Base-by-base conservation (phyloP, 2,329 filamentous ascomycete genomes). In the Fusarium neocosmosporiellum region DNA sequence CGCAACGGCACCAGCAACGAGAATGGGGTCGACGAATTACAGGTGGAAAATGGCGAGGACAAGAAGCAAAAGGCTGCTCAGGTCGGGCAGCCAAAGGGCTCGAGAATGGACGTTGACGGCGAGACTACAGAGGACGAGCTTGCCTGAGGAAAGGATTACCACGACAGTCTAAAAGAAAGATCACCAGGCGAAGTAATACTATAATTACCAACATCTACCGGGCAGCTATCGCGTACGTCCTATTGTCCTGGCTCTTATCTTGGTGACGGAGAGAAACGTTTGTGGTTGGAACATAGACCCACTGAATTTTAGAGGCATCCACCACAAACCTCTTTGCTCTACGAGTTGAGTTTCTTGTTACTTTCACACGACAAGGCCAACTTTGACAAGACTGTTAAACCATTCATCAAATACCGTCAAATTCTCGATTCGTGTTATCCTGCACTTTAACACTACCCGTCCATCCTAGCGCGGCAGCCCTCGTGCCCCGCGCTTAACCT, bases 221-320 rank as follows among this genome's bases (percentile, higher is more conserved):
- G 39, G 31, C 4, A 54, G 13, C 13, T 33, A 11, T 43, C 14
- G 16, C 53, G 29, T 48, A 20, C 27, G 4, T 2, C 29, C 11
- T 53, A 1, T 31, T 53, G 2, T 53, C 18, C 27, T 53, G 48
- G 8, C 6, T 31, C 18, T 2, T 14, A 53, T 53, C 48, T 20
- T 5, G 18, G 27, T 31, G 27, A 53, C 4, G 48, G 48, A 33
- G 48, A 53, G 48, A 20, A 53, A 33, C 11, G 11, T 31, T 53
- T 53, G 48, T 53, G 48, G 27, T 53, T 33, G 27, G 48, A 53
- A 53, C 48, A 29, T 18, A 27, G 71, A 74, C 71, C 71, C 71
- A 73, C 71, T 66, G 71, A 73, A 63, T 63, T 73, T 71, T 72
- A 63, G 57, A 63, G 60, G 41, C 67, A 60, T 54, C 71, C 72